These are phyloP conservation scores for Puccinia novopanici DNA, from an alignment of 1,284 basidiomycete genomes.

Conservation along the genomic window DNA sequence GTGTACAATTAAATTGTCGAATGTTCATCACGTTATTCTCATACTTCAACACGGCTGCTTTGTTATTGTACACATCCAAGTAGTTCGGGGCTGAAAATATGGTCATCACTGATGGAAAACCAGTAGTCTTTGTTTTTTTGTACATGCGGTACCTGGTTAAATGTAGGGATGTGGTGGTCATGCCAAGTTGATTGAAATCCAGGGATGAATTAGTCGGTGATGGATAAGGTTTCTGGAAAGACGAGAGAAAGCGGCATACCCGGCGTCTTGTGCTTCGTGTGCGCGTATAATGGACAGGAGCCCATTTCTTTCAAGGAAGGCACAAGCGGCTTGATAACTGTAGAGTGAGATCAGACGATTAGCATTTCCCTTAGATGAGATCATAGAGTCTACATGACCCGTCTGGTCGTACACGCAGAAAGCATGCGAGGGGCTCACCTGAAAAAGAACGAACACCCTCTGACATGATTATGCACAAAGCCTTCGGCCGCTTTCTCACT, in stretches of 20 bases:
- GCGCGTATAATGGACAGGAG: slow-evolving; percentile 91
- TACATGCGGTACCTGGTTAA: slow-evolving; percentile 83
- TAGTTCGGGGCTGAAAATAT: slow-evolving; percentile 96
- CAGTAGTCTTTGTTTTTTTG: slow-evolving; percentile 90
- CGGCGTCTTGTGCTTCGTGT: slow-evolving; percentile 92
- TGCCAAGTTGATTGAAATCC: neutral
- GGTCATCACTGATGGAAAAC: slow-evolving; percentile 88
- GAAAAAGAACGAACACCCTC: slow-evolving; percentile 95
- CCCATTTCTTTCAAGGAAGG: slow-evolving; percentile 90
- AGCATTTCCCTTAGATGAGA: neutral
- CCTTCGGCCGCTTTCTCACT: slow-evolving; percentile 81
- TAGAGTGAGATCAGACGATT: slow-evolving; percentile 17
- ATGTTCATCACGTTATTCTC: slow-evolving; percentile 97
- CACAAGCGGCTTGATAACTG: slow-evolving; percentile 89
- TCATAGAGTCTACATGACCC: neutral
- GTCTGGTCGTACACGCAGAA: neutral
- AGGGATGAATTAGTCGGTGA: neutral
- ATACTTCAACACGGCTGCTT: slow-evolving; percentile 93
- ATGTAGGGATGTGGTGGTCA: neutral
- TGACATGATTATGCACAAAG: slow-evolving; percentile 88
- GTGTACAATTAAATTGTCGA: slow-evolving; percentile 88
- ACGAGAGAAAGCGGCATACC: slow-evolving; percentile 62
- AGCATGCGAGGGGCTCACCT: slow-evolving; percentile 66
- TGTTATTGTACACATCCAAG: slow-evolving; percentile 94
- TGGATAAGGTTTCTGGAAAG: neutral